Conservation (phyloP, 495 filamentous ascomycete species). For the Apiosordaria backusii region DNA sequence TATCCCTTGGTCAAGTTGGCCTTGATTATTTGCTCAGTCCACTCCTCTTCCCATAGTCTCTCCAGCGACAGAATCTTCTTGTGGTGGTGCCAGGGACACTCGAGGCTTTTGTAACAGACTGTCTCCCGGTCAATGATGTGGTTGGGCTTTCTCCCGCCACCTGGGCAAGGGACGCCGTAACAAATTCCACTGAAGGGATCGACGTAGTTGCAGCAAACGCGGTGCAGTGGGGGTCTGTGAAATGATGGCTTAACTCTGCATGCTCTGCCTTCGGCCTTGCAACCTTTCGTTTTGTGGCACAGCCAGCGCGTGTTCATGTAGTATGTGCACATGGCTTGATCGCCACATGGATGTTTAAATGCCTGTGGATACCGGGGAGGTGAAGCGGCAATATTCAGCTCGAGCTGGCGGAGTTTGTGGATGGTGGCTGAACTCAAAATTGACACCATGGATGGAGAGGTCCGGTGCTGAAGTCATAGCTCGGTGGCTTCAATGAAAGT, state of each 20-base stretch:
- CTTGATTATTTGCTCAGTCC: constrained; percentile 3
- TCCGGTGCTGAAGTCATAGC: background rate
- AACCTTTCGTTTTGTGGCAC: background rate
- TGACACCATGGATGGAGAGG: background rate
- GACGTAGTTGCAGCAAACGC: background rate
- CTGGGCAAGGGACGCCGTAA: background rate
- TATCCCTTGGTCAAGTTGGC: constrained; percentile 3
- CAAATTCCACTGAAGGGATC: background rate
- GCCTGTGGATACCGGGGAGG: background rate
- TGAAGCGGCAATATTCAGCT: background rate
- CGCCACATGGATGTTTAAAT: background rate
- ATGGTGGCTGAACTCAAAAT: background rate
- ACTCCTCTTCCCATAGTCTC: constrained; percentile 1
- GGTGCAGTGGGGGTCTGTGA: background rate
- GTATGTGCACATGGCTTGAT: background rate
- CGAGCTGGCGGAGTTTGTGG: background rate
- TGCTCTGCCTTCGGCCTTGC: background rate
- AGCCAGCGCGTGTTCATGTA: background rate
- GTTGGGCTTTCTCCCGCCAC: background rate
- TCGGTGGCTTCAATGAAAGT: no score
- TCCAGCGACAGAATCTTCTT: background rate
- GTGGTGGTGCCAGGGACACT: background rate
- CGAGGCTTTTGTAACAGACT: background rate
- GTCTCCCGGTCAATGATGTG: background rate
- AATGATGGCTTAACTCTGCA: background rate